Conservation (phyloP, 2,329 filamentous ascomycete genomes). For the Monilinia fructigena region DNA sequence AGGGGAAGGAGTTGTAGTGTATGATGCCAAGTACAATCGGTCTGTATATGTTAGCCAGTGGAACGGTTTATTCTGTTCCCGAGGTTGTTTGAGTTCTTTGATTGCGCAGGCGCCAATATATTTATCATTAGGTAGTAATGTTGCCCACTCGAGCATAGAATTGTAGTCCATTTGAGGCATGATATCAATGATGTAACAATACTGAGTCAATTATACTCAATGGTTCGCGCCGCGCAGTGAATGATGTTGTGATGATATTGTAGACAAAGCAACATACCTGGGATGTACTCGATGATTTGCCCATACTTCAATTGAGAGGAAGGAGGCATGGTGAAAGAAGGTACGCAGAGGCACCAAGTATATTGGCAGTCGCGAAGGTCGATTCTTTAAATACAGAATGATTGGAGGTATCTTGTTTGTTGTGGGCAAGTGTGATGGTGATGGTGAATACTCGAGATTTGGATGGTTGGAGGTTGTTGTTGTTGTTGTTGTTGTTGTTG, state of each 20-base stretch:
- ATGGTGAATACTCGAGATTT: neutral
- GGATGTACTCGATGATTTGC: slow-evolving; percentile 94
- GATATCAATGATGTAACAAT: slow-evolving; percentile 33
- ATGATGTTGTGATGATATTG: slow-evolving; percentile 20
- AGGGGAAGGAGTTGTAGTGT: slow-evolving; percentile 75
- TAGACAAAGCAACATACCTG: slow-evolving; percentile 58
- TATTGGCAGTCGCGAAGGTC: slow-evolving; percentile 16
- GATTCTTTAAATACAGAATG: neutral
- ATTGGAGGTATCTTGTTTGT: neutral
- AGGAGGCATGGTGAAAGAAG: slow-evolving; percentile 44
- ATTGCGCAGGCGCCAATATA: slow-evolving; percentile 20
- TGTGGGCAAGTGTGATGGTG: slow-evolving; percentile 1
- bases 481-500: slow-evolving; percentile 8
- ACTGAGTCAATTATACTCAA: slow-evolving; percentile 26
- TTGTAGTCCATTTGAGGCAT: slow-evolving; percentile 28
- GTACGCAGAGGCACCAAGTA: slow-evolving; percentile 13
- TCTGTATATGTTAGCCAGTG: slow-evolving; percentile 58
- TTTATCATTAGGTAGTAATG: slow-evolving; percentile 30
- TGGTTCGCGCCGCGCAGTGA: slow-evolving; percentile 23
- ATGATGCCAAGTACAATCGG: slow-evolving; percentile 91
- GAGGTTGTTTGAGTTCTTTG: neutral
- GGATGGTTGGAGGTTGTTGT: neutral
- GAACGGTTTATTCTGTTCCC: slow-evolving; percentile 24
- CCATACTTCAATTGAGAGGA: slow-evolving; percentile 59
- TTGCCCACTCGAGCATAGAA: slow-evolving; percentile 33